A percentile compares a stretch with the other conserved stretches of the same genome.
phyloP scores from a whole-genome alignment of 768 basidiomycete genomes.

The Boletus fagicola region DNA sequence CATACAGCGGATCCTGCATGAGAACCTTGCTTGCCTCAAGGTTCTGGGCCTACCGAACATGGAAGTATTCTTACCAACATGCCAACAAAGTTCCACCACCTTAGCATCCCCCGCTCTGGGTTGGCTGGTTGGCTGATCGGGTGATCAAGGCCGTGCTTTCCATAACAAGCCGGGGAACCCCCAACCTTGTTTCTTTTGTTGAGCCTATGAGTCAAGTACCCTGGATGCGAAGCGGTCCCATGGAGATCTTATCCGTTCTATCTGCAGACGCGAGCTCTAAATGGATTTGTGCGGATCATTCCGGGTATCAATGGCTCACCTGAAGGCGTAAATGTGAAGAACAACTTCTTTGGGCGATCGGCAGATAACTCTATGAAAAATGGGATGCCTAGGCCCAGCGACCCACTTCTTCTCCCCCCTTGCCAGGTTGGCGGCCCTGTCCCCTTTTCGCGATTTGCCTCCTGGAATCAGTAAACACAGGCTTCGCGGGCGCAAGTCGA shows the following conservation, averaged over 20 bases:
- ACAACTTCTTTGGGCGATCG: slow-evolving; percentile 14
- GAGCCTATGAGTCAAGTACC: slow-evolving; percentile 19
- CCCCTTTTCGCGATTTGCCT: background rate
- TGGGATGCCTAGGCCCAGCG: background rate
- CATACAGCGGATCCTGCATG: slow-evolving; percentile 21
- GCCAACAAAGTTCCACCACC: slow-evolving; percentile 8
- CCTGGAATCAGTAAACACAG: background rate
- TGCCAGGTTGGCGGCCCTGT: background rate
- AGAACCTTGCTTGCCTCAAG: slow-evolving; percentile 14
- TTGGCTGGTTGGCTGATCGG: slow-evolving; percentile 8
- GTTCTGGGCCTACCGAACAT: slow-evolving; percentile 17
- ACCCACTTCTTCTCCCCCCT: slow-evolving; percentile 4
- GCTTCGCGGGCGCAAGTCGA: slow-evolving; percentile 5
- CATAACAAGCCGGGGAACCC: slow-evolving; percentile 14
- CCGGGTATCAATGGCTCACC: slow-evolving; percentile 20
- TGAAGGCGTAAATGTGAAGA: slow-evolving; percentile 18
- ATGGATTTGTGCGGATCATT: slow-evolving; percentile 26
- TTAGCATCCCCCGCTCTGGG: background rate
- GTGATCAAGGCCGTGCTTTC: slow-evolving; percentile 10
- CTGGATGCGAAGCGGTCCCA: slow-evolving; percentile 15
- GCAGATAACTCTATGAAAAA: slow-evolving; percentile 4
- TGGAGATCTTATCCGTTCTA: slow-evolving; percentile 24
- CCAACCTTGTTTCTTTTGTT: slow-evolving; percentile 19
- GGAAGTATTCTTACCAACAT: slow-evolving; percentile 14
- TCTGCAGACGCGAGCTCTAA: slow-evolving; percentile 21